Evolutionary conservation across 1,284 basidiomycete genomes (phyloP), one percentile per base, ranked within the genome.

Genomic region (Apiotrichum gracile): DNA sequence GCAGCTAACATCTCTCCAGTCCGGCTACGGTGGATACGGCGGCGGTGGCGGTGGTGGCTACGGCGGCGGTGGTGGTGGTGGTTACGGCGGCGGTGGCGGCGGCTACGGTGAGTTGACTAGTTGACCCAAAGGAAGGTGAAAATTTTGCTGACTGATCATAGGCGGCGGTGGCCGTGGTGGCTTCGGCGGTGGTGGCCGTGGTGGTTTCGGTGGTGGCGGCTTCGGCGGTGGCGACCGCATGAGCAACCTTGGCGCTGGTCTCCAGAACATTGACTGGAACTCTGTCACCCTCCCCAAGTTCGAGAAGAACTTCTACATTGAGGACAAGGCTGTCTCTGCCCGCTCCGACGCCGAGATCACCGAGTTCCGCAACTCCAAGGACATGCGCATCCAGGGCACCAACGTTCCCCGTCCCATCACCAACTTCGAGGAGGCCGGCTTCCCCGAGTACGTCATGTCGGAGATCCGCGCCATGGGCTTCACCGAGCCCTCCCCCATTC

Each of bases 401-500:
- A 80, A 83, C 69, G 83, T 98, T 21, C 94, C 96, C 46, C 83
- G 91, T 70, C 94, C 94, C 37, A 85, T 98, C 60, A 84, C 85
- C 51, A 83, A 84, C 41, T 98, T 98, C 70, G 91, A 97, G 52
- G 94, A 98, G 78, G 85, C 86, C 63, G 92, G 89, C 54, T 94
- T 93, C 78, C 94, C 94, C 35, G 91, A 97, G 65, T 97, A 97
- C 76, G 84, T 98, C 63, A 84, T 97, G 84, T 78, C 83, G 51
- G 91, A 94, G 57, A 94, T 98, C 75, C 85, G 83, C 61, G 88
- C 90, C 27, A 91, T 96, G 77, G 94, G 94, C 49, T 98, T 98
- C 78, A 76, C 82, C 43, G 75, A 81, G 5, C 94, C 94, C 0
- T 92, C 92, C 3, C 85, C 96, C 50, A 97, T 98, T 69, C 94